Evolutionary conservation across 2,329 filamentous ascomycete species (phyloP).

Genomic region (Zymoseptoria tritici): DNA sequence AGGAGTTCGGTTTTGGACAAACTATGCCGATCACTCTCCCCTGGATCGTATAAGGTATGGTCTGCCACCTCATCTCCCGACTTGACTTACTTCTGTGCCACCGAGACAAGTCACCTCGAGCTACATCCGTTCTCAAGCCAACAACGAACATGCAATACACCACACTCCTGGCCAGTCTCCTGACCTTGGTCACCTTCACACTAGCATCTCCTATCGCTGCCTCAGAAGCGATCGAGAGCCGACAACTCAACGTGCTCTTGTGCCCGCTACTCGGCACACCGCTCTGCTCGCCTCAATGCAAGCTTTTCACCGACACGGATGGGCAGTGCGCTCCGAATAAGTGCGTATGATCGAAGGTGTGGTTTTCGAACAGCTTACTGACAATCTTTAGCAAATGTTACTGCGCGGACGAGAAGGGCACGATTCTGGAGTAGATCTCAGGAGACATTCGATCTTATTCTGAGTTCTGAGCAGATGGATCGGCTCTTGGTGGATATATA

Average conservation of each 20-base stretch:
- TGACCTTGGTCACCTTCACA: slow-evolving; percentile 5
- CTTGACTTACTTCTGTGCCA: not conserved
- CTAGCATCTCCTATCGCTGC: slow-evolving; percentile 1
- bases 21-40: not conserved
- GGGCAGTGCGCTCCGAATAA: slow-evolving; percentile 11
- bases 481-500: too few species aligned
- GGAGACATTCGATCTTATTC: not conserved
- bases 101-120: not conserved
- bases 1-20: not conserved
- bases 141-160: slow-evolving; percentile 5
- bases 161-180: slow-evolving; percentile 1
- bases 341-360: not conserved
- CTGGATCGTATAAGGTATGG: not conserved
- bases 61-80: not conserved
- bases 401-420: slow-evolving; percentile 7
- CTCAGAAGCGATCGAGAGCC: slow-evolving; percentile 1
- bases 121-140: not conserved
- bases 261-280: slow-evolving; percentile 8
- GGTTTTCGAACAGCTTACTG: not conserved
- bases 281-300: slow-evolving; percentile 7
- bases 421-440: slow-evolving; percentile 5
- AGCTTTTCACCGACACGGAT: slow-evolving; percentile 1
- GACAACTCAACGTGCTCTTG: slow-evolving; percentile 10
- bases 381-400: slow-evolving; percentile 7
- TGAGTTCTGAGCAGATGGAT: not conserved